phyloP scores from a whole-genome alignment of 2,329 filamentous ascomycete genomes.

The Alternaria gaisen region DNA sequence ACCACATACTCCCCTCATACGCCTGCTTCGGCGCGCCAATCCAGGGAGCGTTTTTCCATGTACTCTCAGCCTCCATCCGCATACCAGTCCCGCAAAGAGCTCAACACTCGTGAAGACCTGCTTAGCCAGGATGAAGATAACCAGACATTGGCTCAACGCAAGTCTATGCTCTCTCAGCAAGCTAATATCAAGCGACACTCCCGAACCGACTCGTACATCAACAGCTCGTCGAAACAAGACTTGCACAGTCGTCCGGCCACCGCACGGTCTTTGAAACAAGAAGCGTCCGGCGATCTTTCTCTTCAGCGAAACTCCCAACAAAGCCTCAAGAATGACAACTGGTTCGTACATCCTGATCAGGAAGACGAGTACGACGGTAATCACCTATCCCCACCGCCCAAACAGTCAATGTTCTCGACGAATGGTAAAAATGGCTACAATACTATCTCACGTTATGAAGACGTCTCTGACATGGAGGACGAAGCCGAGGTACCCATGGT shows the following conservation, averaged over 20 bases:
- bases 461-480: constrained; percentile 41
- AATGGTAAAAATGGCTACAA: constrained; percentile 42
- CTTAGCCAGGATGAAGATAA: constrained; percentile 37
- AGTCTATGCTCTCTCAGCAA: constrained; percentile 45
- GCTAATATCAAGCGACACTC: constrained; percentile 46
- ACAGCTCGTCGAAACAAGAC: constrained; percentile 41
- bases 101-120: constrained; percentile 47
- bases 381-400: constrained; percentile 22
- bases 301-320: constrained; percentile 43
- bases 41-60: constrained; percentile 60
- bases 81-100: constrained; percentile 49
- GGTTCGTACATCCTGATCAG: constrained; percentile 53
- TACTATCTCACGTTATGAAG: constrained; percentile 37
- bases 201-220: constrained; percentile 38
- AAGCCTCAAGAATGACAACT: constrained; percentile 56
- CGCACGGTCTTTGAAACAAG: constrained; percentile 12
- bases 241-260: constrained; percentile 42
- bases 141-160: constrained; percentile 46
- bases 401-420: constrained; percentile 36
- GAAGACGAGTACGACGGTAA: constrained; percentile 26
- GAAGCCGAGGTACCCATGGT: constrained; percentile 40
- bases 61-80: constrained; percentile 48
- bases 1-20: constrained; percentile 62
- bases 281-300: constrained; percentile 37
- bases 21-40: constrained; percentile 62